Evolutionary conservation across 257 asterid genomes (phyloP).

Genomic region (Solanum dulcamara): DNA sequence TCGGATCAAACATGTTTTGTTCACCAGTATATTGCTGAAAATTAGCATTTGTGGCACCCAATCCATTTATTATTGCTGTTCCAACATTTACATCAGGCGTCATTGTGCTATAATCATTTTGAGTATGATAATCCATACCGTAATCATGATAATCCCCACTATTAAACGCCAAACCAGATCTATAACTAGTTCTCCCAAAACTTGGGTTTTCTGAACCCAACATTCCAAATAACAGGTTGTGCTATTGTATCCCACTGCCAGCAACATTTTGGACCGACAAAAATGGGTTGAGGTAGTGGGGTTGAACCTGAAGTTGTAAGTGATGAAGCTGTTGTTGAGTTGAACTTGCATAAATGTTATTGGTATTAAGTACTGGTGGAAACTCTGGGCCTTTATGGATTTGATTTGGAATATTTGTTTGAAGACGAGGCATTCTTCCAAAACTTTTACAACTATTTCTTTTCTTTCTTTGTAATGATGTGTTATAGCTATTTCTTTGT

Average conservation of each 20-base stretch:
- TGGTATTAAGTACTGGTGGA: background rate
- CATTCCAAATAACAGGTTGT: background rate
- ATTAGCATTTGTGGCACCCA: background rate
- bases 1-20: background rate
- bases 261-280: background rate
- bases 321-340: background rate
- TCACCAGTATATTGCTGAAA: background rate
- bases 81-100: too few relatives aligned
- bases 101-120: too few relatives aligned
- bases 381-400: background rate
- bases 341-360: background rate
- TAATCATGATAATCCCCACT: too few relatives aligned
- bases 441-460: too few relatives aligned
- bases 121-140: background rate
- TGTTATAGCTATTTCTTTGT: too few relatives aligned
- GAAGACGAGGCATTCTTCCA: too few relatives aligned
- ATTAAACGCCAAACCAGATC: background rate
- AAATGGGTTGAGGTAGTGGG: background rate
- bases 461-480: background rate
- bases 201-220: background rate
- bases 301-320: background rate
- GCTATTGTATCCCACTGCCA: background rate
- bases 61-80: too few relatives aligned
- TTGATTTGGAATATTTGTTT: background rate
- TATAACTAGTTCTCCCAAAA: background rate